Percentiles rank a stretch among this genome's conserved stretches.
These are phyloP conservation scores for Verbascum thapsus DNA, from an alignment of 257 asterid species.

Conservation along the genomic window DNA sequence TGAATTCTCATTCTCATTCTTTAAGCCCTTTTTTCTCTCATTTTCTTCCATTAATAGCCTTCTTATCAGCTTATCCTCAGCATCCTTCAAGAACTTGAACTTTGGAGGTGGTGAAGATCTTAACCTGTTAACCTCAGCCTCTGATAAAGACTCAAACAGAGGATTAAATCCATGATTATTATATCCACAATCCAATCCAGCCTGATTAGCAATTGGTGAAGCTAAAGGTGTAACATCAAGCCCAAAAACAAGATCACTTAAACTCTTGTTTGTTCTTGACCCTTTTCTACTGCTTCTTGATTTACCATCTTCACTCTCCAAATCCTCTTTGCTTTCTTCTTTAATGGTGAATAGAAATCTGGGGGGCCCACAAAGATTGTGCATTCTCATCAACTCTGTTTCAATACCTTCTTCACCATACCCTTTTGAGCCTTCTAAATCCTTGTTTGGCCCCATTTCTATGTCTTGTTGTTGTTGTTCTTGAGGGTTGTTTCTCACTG, in stretches of 20 bases:
- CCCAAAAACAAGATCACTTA: constrained; percentile 58
- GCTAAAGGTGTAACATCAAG: constrained; percentile 59
- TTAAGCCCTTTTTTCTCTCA: constrained; percentile 38
- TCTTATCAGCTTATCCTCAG: constrained; percentile 81
- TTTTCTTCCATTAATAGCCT: constrained; percentile 57
- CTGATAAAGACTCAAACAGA: constrained; percentile 66
- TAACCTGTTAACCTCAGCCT: constrained; percentile 54
- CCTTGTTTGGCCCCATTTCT: constrained; percentile 51
- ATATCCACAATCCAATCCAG: constrained; percentile 51
- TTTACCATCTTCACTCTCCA: constrained; percentile 79
- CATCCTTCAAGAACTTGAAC: constrained; percentile 89
- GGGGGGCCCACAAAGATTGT: constrained; percentile 92
- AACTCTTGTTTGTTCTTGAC: constrained; percentile 62
- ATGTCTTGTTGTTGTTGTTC: constrained; percentile 42
- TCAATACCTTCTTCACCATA: constrained; percentile 69
- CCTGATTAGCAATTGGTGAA: constrained; percentile 65
- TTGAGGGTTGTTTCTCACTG: constrained; percentile 37
- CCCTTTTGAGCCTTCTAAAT: constrained; percentile 34
- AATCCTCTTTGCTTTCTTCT: constrained; percentile 88
- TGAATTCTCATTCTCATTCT: constrained; percentile 27
- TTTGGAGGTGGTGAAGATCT: constrained; percentile 95
- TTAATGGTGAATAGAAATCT: constrained; percentile 88
- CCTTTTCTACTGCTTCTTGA: constrained; percentile 67
- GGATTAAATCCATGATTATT: constrained; percentile 73
- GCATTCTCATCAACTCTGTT: constrained; percentile 74